Evolutionary conservation across 768 basidiomycete species (phyloP), one percentile per base, ranked within the genome.

Genomic region (Dioszegia hungarica): DNA sequence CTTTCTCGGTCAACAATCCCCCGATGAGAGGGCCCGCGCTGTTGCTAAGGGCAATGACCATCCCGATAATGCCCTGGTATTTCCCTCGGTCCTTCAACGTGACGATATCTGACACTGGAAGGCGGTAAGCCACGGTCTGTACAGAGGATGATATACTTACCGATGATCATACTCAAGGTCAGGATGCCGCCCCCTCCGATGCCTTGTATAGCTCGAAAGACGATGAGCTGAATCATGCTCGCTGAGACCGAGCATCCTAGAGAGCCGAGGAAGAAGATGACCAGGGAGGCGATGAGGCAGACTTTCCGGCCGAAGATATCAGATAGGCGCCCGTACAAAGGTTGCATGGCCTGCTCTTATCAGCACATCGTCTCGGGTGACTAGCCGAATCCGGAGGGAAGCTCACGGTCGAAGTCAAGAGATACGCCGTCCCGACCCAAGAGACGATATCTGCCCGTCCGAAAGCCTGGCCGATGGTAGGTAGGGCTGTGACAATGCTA

Each of bases 51-150:
- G 84, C 83, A 20, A 82, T 79, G 12, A 82, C 79, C 4, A 80
- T 82, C 3, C 84, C 83, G 20, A 86, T 84, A 33, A 88, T 85
- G 0, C 87, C 87, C 63, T 87, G 85, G 64, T 87, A 89, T 76
- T 88, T 88, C 22, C 86, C 86, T 60, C 74, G 40, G 5, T 74
- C 72, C 24, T 85, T 82, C 38, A 89, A 78, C 25, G 81, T 83
- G 19, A 88, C 85, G n/a, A 89, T 82, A 68, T 88, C 87, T 0
- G 84, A 85, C 44, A 75, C 71, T 68, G 53, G n/a, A n/a, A n/a
- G n/a, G 2, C 22, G 11, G 27, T 54, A 59, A 60, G 31, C 31
- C 38, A 8, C 15, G 6, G 8, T 20, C 15, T 5, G 8, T 39
- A 39, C 15, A 5, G n/a, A 6, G 15, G 34, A 5, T 6, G 38